Conservation (phyloP, 2,329 filamentous ascomycete species). For the Beauveria sp. region DNA sequence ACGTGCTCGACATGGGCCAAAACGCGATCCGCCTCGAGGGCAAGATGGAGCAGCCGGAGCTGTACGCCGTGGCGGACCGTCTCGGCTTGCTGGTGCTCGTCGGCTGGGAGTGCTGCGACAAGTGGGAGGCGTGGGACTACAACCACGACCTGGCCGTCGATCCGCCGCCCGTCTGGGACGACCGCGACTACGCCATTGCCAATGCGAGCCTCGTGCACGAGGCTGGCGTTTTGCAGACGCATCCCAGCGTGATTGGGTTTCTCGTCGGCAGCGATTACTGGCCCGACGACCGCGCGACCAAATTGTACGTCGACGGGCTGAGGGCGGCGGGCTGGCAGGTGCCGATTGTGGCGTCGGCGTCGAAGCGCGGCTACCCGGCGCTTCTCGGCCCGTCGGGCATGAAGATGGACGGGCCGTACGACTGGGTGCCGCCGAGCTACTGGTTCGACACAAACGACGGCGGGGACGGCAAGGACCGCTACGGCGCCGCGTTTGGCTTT, state of each 20-base stretch:
- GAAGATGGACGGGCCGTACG: constrained; percentile 61
- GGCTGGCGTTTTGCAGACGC: constrained; percentile 49
- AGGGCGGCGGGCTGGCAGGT: constrained; percentile 44
- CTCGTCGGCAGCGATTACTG: constrained; percentile 56
- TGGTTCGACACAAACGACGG: constrained; percentile 44
- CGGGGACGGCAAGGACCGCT: constrained; percentile 20
- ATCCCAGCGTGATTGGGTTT: constrained; percentile 51
- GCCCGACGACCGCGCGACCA: constrained; percentile 49
- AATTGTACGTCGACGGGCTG: constrained; percentile 45
- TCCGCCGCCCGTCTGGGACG: constrained; percentile 35
- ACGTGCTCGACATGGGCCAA: constrained; percentile 52
- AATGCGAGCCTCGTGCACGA: constrained; percentile 51
- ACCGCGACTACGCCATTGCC: constrained; percentile 47
- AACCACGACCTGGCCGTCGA: constrained; percentile 42
- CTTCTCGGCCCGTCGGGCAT: constrained; percentile 48
- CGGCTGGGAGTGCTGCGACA: constrained; percentile 61
- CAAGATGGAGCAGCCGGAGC: constrained; percentile 53
- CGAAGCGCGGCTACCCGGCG: constrained; percentile 44
- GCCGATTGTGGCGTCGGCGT: constrained; percentile 51
- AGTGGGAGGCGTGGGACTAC: constrained; percentile 59
- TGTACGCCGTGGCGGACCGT: constrained; percentile 51
- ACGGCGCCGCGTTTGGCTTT: constrained; percentile 55
- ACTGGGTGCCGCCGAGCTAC: constrained; percentile 59
- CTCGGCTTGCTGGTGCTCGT: constrained; percentile 54
- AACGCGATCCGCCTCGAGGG: constrained; percentile 59